Evolutionary conservation across 495 filamentous ascomycete genomes (phyloP).

Genomic region (Parachaetomium inaequale): DNA sequence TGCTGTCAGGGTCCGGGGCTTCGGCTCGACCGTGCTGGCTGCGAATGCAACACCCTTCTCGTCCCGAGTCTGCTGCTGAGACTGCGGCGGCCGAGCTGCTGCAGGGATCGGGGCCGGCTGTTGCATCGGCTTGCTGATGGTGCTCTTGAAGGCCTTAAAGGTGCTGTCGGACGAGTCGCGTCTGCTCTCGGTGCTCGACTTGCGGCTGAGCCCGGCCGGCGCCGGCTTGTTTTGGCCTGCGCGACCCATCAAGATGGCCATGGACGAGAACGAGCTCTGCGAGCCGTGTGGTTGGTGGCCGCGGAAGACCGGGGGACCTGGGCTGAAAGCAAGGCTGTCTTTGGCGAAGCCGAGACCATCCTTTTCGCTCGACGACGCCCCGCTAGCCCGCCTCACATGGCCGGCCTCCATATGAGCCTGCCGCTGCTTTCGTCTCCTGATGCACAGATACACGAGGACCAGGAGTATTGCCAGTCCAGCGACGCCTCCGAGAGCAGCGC

Average conservation of each 20-base stretch:
- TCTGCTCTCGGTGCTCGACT: slow-evolving; percentile 48
- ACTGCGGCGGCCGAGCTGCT: slow-evolving; percentile 15
- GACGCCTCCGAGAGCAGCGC: slow-evolving; percentile 73
- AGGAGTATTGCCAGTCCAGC: slow-evolving; percentile 68
- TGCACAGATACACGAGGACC: slow-evolving; percentile 61
- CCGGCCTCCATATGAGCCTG: slow-evolving; percentile 47
- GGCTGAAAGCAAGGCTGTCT: slow-evolving; percentile 52
- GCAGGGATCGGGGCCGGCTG: slow-evolving; percentile 28
- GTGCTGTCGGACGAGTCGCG: slow-evolving; percentile 45
- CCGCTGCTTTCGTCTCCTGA: slow-evolving; percentile 55
- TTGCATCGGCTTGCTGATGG: slow-evolving; percentile 52
- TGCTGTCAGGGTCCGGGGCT: slow-evolving; percentile 31
- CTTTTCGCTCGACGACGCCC: slow-evolving; percentile 50
- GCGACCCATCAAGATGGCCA: slow-evolving; percentile 55
- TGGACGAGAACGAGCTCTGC: slow-evolving; percentile 50
- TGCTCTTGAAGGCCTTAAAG: slow-evolving; percentile 52
- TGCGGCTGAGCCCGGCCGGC: slow-evolving; percentile 36
- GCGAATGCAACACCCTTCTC: slow-evolving; percentile 45
- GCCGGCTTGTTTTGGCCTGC: slow-evolving; percentile 39
- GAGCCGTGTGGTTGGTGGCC: slow-evolving; percentile 48
- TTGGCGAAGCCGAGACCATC: slow-evolving; percentile 48
- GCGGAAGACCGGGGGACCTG: slow-evolving; percentile 34
- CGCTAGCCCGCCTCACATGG: slow-evolving; percentile 48
- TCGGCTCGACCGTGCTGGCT: slow-evolving; percentile 35
- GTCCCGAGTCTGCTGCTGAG: slow-evolving; percentile 28